These are phyloP conservation scores for Rhypophila decipiens DNA, from an alignment of 495 filamentous ascomycete species.

Conservation along the genomic window DNA sequence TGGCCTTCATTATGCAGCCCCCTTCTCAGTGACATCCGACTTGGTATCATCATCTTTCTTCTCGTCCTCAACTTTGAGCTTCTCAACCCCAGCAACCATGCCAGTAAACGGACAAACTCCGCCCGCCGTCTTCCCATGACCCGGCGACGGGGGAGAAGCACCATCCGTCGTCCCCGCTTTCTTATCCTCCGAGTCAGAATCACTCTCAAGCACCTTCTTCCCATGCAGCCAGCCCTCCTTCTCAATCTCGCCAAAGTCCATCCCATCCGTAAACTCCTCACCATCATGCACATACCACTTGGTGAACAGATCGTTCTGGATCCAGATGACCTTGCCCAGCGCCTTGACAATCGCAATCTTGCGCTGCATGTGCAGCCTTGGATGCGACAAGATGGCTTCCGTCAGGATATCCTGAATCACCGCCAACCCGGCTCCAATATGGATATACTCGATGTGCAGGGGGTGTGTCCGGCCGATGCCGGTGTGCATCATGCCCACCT, in stretches of 20 bases:
- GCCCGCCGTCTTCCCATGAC: too few species aligned
- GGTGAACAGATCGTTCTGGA: conserved; percentile 74
- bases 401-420: conserved; percentile 70
- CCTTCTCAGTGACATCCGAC: not conserved
- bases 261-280: conserved; percentile 60
- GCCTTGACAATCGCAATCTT: conserved; percentile 66
- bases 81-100: not conserved
- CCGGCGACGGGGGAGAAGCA: not conserved
- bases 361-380: conserved; percentile 51
- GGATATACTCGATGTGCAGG: conserved; percentile 70
- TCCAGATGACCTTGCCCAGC: conserved; percentile 55
- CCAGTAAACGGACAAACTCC: conserved; percentile 3
- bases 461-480: conserved; percentile 57
- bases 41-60: not conserved
- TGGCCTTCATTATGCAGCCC: too few species aligned
- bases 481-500: conserved; percentile 70
- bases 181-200: conserved; percentile 4
- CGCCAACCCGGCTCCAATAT: conserved; percentile 60
- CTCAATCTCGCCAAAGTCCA: conserved; percentile 50
- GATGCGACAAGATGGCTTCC: conserved; percentile 67
- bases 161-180: not conserved
- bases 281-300: conserved; percentile 68
- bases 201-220: conserved; percentile 31
- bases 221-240: conserved; percentile 53
- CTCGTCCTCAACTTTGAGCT: not conserved